A percentile compares a stretch with the other conserved stretches of the same genome.
Evolutionary conservation across 495 filamentous ascomycete genomes (phyloP).

Genomic region (Aspergillus leporis): DNA sequence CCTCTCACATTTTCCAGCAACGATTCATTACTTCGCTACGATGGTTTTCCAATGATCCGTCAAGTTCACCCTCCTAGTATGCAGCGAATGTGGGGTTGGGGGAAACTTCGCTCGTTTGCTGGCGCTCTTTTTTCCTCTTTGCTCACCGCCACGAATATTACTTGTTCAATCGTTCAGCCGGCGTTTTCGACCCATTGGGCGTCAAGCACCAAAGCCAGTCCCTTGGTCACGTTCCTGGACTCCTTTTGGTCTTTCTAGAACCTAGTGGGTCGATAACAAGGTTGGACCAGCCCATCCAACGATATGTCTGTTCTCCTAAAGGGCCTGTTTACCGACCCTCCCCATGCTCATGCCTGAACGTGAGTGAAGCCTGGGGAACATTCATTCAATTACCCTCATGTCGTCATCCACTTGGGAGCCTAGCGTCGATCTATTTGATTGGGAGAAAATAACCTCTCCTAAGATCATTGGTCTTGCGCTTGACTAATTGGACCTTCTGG

Average conservation of each 20-base stretch:
- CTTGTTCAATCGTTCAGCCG: conserved; percentile 30
- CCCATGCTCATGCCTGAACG: conserved; percentile 16
- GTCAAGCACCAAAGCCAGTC: conserved; percentile 9
- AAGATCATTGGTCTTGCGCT: not conserved
- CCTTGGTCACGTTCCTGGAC: conserved; percentile 7
- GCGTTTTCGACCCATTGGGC: conserved; percentile 27
- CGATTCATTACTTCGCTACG: not conserved
- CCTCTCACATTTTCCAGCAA: not conserved
- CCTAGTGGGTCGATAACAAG: conserved; percentile 17
- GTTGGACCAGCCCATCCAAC: conserved; percentile 11
- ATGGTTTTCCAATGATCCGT: conserved; percentile 13
- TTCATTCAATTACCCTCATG: not conserved
- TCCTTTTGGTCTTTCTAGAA: conserved; percentile 21
- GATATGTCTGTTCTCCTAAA: not conserved
- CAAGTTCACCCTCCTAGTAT: conserved; percentile 13
- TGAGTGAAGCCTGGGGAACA: not conserved
- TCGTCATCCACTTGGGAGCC: conserved; percentile 3
- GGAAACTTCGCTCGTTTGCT: conserved; percentile 30
- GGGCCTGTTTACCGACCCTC: not conserved
- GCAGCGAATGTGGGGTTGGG: conserved; percentile 37
- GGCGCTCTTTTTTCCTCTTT: conserved; percentile 19
- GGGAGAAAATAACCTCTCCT: not conserved
- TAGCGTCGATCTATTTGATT: not conserved
- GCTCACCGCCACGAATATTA: conserved; percentile 42
- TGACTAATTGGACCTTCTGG: not conserved